phyloP scores from a whole-genome alignment of 495 filamentous ascomycete species.

The Aspergillus olivimuriae region DNA sequence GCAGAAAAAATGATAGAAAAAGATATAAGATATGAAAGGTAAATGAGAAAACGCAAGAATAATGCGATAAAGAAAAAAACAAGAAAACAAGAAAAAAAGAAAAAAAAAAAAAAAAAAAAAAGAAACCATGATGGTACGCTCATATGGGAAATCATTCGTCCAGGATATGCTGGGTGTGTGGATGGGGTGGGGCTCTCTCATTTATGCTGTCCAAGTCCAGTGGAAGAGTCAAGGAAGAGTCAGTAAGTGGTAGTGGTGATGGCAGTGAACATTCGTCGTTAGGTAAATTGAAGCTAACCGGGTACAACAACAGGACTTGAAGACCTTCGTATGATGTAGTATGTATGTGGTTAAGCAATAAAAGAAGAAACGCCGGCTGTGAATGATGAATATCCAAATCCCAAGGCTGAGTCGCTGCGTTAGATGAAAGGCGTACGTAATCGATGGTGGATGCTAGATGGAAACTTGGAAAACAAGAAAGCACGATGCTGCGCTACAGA shows the following conservation, averaged over 20 bases:
- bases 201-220: no score
- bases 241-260: no score
- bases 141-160: background rate
- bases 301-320: no score
- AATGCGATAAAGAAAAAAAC: conserved; percentile 2
- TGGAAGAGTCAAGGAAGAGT: no score
- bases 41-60: background rate
- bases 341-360: conserved; percentile 1
- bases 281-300: no score
- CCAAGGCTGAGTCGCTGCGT: conserved; percentile 28
- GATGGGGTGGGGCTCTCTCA: no score
- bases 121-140: background rate
- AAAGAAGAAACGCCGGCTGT: conserved; percentile 24
- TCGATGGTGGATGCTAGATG: conserved; percentile 7
- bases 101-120: background rate
- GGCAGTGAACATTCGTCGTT: no score
- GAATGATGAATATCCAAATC: conserved; percentile 16
- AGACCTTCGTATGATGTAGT: background rate
- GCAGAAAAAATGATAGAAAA: no score
- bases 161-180: background rate
- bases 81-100: conserved; percentile 3
- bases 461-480: conserved; percentile 4
- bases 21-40: conserved; percentile 1
- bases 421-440: conserved; percentile 22
- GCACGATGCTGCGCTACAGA: no score